Evolutionary conservation across 768 basidiomycete species (phyloP), one percentile per base, ranked within the genome.

Genomic region (Suillus clintonianus): DNA sequence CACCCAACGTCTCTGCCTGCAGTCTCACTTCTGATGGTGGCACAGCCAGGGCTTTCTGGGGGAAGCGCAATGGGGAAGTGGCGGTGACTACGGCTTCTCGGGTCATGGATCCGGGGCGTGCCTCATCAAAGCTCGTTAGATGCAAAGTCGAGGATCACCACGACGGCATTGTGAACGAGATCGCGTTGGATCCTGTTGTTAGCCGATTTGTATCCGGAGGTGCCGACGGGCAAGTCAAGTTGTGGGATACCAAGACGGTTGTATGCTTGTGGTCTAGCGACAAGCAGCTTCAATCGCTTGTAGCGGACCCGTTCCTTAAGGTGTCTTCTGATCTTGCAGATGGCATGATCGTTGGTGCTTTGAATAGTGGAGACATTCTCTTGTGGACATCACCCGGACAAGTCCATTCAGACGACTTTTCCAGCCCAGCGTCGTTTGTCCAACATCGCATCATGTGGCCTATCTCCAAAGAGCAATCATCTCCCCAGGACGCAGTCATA

Each of bases 11-110:
- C 13, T 85, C 88, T 15, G 72, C 81, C 0, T 89, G 88, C 64
- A 76, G 80, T 5, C 75, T 92, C 27, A 69, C 82, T 19, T 88
- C 90, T 0, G 84, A 86, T 30, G 88, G 89, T 5, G 84, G 85
- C 5, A 87, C 87, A 0, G 91, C 85, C 11, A 86, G 85, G 61
- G 80, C 91, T 14, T 76, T 86, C 7, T 94, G 92, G 93, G 93
- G 92, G 5, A 89, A 86, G 68, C 77, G 80, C 30, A 85, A 82
- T 56, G 93, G 92, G 34, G 86, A 87, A 60, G 82, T 95, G 9
- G 82, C 86, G 0, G 78, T 91, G 36, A 85, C 87, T 51, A 79
- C 80, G 5, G 86, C 86, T 0, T 78, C 77, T 27, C 83, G 82
- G 41, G 85, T 84, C 22, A 88, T 91, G 83, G 88, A 90, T 56